These are phyloP conservation scores for Aureobasidium uvarum DNA, from an alignment of 2,329 filamentous ascomycete genomes.

Conservation along the genomic window DNA sequence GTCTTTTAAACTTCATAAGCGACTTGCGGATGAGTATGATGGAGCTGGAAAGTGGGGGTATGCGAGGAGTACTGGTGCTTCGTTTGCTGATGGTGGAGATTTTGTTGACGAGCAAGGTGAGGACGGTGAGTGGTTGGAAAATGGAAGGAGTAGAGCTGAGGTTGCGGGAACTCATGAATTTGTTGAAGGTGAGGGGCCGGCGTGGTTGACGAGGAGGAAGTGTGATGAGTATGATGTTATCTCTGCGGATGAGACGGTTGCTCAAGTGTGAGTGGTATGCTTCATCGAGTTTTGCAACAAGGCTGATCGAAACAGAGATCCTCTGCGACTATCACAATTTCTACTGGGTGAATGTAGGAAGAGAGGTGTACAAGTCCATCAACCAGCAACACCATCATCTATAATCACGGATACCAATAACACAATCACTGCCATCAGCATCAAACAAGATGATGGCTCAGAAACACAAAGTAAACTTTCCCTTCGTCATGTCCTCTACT, in stretches of 20 bases:
- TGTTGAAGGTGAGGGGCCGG: conserved; percentile 45
- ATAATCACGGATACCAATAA: conserved; percentile 53
- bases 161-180: conserved; percentile 45
- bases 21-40: conserved; percentile 59
- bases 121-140: conserved; percentile 64
- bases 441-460: not conserved
- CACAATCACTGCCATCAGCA: conserved; percentile 40
- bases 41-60: conserved; percentile 61
- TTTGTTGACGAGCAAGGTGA: conserved; percentile 38
- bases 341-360: conserved; percentile 58
- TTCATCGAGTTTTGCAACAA: not conserved
- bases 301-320: conserved; percentile 53
- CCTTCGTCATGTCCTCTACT: conserved; percentile 37
- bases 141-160: conserved; percentile 62
- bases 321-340: conserved; percentile 63
- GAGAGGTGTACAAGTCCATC: conserved; percentile 63
- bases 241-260: conserved; percentile 59
- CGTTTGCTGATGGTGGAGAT: conserved; percentile 38
- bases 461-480: not conserved
- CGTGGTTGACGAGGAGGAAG: conserved; percentile 58
- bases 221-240: conserved; percentile 62
- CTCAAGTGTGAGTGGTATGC: conserved; percentile 57
- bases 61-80: conserved; percentile 55
- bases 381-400: conserved; percentile 59
- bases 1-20: conserved; percentile 66